Evolutionary conservation across 768 basidiomycete genomes (phyloP), one percentile per base, ranked within the genome.

Genomic region (Pulveroboletus ravenelii): DNA sequence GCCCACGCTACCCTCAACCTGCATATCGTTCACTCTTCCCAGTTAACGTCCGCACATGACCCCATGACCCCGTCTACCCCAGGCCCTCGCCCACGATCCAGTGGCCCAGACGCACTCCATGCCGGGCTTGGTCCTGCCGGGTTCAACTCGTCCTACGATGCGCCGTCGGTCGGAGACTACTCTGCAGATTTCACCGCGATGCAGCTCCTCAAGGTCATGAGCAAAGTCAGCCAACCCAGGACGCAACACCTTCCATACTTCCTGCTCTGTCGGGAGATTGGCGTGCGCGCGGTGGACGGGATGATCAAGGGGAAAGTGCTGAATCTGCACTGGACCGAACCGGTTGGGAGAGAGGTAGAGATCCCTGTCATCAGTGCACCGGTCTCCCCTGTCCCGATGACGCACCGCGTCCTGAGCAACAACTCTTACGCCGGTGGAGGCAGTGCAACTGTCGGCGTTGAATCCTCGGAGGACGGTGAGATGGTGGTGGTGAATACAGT

Each of bases 21-120:
- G 13, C 90, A 93, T 63, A 86, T 93, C 64, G 87, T 93, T 46
- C 89, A 92, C 59, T 85, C 88, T 2, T 84, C 85, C 2, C 86
- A 89, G 62, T 69, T 80, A 1, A 63, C 77, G 0, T 65, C 70
- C 51, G 59, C 68, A 45, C 68, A 66, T 57, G 63, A 67, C 29
- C 65, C 61, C 47, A 68, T 51, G 18, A 67, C 55, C 53, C 66
- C 56, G 23, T 66, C 64, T 40, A 68, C 65, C 14, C 63, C 67
- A 30, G 69, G 61, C 41, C 61, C 65, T 38, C 65, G 67, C 8
- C 69, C 67, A 25, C 62, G 65, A 27, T 69, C 66, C n/a, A 67
- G 69, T 23, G 65, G 67, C 25, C 67, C 69, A 8, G 77, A 80
- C n/a, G 74, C 81, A 5, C 65, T 84, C 6, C 81, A 84, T 50